Conservation (phyloP, 805 yeast genomes). For the Brettanomyces nanus region DNA sequence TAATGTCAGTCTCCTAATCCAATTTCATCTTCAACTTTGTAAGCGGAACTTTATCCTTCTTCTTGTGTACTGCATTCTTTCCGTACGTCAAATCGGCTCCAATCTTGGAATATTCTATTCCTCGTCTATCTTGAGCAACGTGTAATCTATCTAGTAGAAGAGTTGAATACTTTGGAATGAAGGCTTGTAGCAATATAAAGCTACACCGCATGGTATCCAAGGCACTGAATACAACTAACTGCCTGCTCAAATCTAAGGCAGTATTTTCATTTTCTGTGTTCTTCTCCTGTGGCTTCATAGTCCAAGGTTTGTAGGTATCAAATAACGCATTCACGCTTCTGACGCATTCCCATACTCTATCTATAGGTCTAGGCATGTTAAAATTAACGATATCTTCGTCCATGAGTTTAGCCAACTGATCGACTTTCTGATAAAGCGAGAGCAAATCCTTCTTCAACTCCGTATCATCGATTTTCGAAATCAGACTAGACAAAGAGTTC, state of each 20-base stretch:
- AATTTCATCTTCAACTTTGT: conserved; percentile 15
- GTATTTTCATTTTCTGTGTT: conserved; percentile 6
- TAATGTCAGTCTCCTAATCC: too few species aligned
- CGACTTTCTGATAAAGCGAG: conserved; percentile 25
- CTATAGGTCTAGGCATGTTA: conserved; percentile 49
- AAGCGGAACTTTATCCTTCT: conserved; percentile 27
- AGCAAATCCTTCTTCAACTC: conserved; percentile 12
- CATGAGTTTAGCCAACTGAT: conserved; percentile 32
- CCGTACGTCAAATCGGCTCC: conserved; percentile 64
- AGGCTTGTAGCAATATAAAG: conserved; percentile 60
- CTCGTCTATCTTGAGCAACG: conserved; percentile 38
- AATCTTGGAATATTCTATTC: conserved; percentile 34
- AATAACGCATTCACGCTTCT: conserved; percentile 58
- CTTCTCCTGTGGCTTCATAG: conserved; percentile 25
- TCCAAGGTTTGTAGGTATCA: conserved; percentile 76
- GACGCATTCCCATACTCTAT: conserved; percentile 49
- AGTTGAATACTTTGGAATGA: conserved; percentile 59
- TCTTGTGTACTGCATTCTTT: conserved; percentile 26
- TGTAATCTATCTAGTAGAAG: conserved; percentile 54
- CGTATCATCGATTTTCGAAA: conserved; percentile 9
- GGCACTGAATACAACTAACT: conserved; percentile 51
- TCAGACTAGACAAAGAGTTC: conserved; percentile 20
- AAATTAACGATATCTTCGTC: conserved; percentile 35
- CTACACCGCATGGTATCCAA: conserved; percentile 64
- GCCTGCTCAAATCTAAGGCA: conserved; percentile 27